phyloP scores from a whole-genome alignment of 305 asterid genomes.

The Caryopteris hybrid region DNA sequence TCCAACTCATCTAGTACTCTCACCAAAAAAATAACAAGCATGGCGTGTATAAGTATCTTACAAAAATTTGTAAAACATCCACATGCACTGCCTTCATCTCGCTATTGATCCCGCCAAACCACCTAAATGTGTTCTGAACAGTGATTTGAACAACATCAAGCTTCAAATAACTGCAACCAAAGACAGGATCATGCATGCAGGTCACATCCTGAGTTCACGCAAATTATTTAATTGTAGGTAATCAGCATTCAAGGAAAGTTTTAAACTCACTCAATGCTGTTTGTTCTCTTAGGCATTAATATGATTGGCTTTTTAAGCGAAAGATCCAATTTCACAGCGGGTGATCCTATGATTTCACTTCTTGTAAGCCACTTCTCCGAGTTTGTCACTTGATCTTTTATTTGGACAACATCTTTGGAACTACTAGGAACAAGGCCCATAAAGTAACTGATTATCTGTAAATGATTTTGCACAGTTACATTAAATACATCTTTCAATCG shows the following conservation, averaged over 20 bases:
- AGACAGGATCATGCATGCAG: not conserved
- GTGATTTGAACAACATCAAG: slow-evolving; percentile 96
- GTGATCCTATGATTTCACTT: slow-evolving; percentile 89
- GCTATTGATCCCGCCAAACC: slow-evolving; percentile 66
- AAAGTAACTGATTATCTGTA: slow-evolving; percentile 81
- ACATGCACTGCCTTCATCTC: slow-evolving; percentile 82
- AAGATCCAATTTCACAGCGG: slow-evolving; percentile 82
- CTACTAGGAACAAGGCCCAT: slow-evolving; percentile 87
- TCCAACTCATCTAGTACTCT: slow-evolving; percentile 5
- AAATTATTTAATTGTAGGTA: not conserved
- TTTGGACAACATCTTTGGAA: slow-evolving; percentile 62
- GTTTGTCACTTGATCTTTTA: slow-evolving; percentile 77
- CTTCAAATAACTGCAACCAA: slow-evolving; percentile 84
- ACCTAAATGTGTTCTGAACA: slow-evolving; percentile 76
- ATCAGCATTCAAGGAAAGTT: slow-evolving; percentile 12
- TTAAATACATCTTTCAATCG: slow-evolving; percentile 12
- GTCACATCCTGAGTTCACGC: not conserved
- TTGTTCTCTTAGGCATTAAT: slow-evolving; percentile 83
- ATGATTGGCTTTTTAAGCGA: slow-evolving; percentile 89
- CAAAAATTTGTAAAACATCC: slow-evolving; percentile 69
- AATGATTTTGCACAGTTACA: slow-evolving; percentile 1
- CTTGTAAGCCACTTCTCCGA: slow-evolving; percentile 67
- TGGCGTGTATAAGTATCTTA: slow-evolving; percentile 40
- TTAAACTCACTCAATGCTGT: slow-evolving; percentile 74
- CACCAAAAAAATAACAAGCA: slow-evolving; percentile 10